Conservation (phyloP, 2,329 filamentous ascomycete genomes). For the Aspergillus sp. region DNA sequence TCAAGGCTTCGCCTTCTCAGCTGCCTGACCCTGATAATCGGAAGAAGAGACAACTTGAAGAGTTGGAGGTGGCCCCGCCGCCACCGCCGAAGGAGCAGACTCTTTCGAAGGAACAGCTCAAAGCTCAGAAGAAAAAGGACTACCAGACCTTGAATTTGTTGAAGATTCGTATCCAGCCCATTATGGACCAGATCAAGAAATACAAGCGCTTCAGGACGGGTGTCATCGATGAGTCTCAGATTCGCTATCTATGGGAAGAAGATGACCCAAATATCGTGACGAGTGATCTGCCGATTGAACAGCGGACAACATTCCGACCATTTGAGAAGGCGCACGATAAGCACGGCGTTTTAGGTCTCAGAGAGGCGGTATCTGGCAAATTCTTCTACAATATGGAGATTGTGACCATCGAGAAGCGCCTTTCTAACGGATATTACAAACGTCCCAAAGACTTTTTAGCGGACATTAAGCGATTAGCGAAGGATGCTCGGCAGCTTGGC, state of each 20-base stretch:
- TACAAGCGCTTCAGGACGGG: constrained; percentile 86
- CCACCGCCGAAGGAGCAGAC: constrained; percentile 63
- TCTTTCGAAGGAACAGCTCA: constrained; percentile 74
- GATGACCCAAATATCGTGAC: constrained; percentile 67
- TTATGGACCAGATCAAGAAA: constrained; percentile 97
- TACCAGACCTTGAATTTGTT: constrained; percentile 80
- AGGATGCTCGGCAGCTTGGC: constrained; percentile 71
- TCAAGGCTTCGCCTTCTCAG: constrained; percentile 75
- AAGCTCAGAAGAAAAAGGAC: constrained; percentile 77
- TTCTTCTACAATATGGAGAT: constrained; percentile 96
- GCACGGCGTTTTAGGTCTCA: constrained; percentile 73
- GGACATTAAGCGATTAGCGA: constrained; percentile 80
- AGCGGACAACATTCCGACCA: constrained; percentile 64
- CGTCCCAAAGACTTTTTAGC: constrained; percentile 84
- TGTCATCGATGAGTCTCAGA: constrained; percentile 70
- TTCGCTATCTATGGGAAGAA: constrained; percentile 82
- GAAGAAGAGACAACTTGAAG: constrained; percentile 80
- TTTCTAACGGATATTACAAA: constrained; percentile 95
- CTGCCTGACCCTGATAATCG: constrained; percentile 85
- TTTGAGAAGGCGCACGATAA: constrained; percentile 79
- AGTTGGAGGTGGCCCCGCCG: constrained; percentile 71
- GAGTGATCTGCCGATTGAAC: constrained; percentile 59
- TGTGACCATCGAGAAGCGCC: constrained; percentile 88
- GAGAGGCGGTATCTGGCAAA: constrained; percentile 73
- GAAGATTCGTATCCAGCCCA: constrained; percentile 85